These are phyloP conservation scores for Botrytis hyacinthi DNA, from an alignment of 2,329 filamentous ascomycete genomes.

Conservation along the genomic window DNA sequence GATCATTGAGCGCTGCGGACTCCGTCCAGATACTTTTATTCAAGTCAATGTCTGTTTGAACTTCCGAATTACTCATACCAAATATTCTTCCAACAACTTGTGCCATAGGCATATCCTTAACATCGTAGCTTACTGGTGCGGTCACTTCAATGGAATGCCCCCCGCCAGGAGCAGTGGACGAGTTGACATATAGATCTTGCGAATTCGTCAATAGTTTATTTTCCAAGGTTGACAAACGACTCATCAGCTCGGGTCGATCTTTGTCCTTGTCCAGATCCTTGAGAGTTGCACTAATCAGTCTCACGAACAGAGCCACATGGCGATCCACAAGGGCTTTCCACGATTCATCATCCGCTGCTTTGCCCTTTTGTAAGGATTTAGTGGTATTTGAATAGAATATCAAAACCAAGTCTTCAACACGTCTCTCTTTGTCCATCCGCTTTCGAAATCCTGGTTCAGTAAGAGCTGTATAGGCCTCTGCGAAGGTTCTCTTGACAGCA, in stretches of 20 bases:
- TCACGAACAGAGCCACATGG: conserved; percentile 91
- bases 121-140: conserved; percentile 81
- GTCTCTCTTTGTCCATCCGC: conserved; percentile 88
- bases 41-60: conserved; percentile 83
- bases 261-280: conserved; percentile 81
- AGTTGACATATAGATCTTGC: conserved; percentile 73
- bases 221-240: conserved; percentile 76
- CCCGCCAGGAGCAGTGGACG: conserved; percentile 55
- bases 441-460: conserved; percentile 86
- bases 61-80: conserved; percentile 71
- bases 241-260: conserved; percentile 80
- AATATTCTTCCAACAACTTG: conserved; percentile 86
- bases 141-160: conserved; percentile 72
- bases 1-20: conserved; percentile 82
- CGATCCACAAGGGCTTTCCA: conserved; percentile 93
- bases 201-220: conserved; percentile 93
- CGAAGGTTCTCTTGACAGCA: conserved; percentile 90
- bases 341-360: conserved; percentile 73
- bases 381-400: conserved; percentile 96
- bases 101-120: conserved; percentile 96
- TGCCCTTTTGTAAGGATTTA: conserved; percentile 80
- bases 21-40: conserved; percentile 84
- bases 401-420: conserved; percentile 86
- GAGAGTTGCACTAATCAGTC: conserved; percentile 76
- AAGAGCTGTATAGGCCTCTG: conserved; percentile 88